phyloP scores from a whole-genome alignment of 2,329 filamentous ascomycete species.

The Colletotrichum lentis region DNA sequence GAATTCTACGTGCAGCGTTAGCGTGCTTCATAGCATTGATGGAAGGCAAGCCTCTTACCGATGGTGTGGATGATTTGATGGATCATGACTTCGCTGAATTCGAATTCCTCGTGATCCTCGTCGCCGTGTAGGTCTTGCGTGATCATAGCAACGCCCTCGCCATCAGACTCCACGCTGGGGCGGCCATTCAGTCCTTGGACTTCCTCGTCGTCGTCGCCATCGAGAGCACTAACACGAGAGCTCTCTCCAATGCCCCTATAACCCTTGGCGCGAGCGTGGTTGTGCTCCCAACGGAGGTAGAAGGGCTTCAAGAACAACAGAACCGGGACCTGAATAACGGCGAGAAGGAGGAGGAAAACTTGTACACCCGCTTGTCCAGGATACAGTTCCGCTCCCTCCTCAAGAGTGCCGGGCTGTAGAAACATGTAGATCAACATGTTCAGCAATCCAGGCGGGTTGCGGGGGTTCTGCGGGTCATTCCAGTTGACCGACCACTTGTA shows the following conservation, averaged over 20 bases:
- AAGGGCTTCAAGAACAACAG: conserved; percentile 95
- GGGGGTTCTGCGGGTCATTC: conserved; percentile 64
- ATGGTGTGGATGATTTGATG: conserved; percentile 99
- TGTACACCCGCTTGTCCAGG: conserved; percentile 79
- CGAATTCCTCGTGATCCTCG: conserved; percentile 94
- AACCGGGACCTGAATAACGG: conserved; percentile 86
- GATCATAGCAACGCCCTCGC: conserved; percentile 86
- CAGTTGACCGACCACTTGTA: conserved; percentile 98
- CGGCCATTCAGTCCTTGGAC: conserved; percentile 69
- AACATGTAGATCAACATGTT: conserved; percentile 99
- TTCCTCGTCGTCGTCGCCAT: conserved; percentile 85
- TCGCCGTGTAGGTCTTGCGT: conserved; percentile 79
- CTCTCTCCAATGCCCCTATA: conserved; percentile 94
- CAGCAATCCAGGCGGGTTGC: conserved; percentile 82
- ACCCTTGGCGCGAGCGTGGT: conserved; percentile 83
- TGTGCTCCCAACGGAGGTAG: conserved; percentile 93
- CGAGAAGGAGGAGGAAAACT: conserved; percentile 79
- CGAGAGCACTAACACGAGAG: conserved; percentile 85
- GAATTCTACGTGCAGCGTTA: conserved; percentile 73
- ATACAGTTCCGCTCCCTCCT: conserved; percentile 73
- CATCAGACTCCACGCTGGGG: conserved; percentile 68
- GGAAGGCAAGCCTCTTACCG: conserved; percentile 65
- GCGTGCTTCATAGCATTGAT: conserved; percentile 11
- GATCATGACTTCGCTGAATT: conserved; percentile 97
- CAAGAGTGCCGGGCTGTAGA: conserved; percentile 78